Percentiles rank a stretch among this genome's conserved stretches.
Conservation (phyloP, 345 rosid species). For the Geranium brycei region DNA sequence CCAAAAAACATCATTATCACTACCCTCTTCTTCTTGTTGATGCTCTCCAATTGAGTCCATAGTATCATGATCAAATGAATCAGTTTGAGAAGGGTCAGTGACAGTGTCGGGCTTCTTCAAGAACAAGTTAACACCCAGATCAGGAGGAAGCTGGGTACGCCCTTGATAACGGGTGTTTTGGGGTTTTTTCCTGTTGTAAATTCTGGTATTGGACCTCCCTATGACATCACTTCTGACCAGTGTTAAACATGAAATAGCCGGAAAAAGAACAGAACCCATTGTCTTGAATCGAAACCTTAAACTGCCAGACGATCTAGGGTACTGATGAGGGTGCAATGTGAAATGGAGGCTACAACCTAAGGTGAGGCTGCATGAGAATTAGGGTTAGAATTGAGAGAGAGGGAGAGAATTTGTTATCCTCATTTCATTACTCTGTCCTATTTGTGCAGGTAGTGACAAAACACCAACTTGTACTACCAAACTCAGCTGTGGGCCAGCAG, state of each 20-base stretch:
- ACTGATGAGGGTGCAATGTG: too few species aligned
- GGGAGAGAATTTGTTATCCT: too few species aligned
- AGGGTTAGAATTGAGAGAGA: too few species aligned
- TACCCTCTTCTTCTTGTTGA: slow-evolving; percentile 2
- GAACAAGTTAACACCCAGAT: slow-evolving; percentile 71
- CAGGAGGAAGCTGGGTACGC: slow-evolving; percentile 68
- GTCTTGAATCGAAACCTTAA: background rate
- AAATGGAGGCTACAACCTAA: too few species aligned
- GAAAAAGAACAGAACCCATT: background rate
- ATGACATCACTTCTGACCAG: background rate
- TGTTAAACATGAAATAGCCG: background rate
- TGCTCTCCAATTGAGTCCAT: slow-evolving; percentile 11
- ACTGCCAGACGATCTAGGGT: background rate
- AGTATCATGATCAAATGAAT: slow-evolving; percentile 10
- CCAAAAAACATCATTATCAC: slow-evolving; percentile 30
- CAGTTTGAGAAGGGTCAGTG: slow-evolving; percentile 8
- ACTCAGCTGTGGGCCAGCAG: too few species aligned
- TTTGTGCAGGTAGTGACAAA: too few species aligned
- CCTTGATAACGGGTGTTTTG: slow-evolving; percentile 58
- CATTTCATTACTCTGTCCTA: too few species aligned
- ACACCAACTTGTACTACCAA: too few species aligned
- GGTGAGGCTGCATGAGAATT: too few species aligned
- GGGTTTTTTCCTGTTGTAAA: slow-evolving; percentile 28
- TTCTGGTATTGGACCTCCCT: slow-evolving; percentile 19
- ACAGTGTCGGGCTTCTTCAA: slow-evolving; percentile 37